These are phyloP conservation scores for Auricularia cornea DNA, from an alignment of 768 basidiomycete genomes.

Conservation along the genomic window DNA sequence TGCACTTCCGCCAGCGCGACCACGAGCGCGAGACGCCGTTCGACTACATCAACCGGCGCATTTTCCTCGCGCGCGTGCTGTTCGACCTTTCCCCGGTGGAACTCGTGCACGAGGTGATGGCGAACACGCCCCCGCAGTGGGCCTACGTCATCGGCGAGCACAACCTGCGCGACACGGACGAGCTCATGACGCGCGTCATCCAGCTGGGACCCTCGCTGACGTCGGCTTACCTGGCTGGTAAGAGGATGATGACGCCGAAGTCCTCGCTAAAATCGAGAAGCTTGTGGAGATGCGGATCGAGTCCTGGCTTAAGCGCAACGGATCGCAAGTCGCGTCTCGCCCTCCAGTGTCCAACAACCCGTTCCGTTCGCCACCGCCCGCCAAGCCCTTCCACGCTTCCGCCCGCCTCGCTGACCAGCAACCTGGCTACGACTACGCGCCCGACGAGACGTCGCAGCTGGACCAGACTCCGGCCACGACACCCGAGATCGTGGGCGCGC, in stretches of 20 bases:
- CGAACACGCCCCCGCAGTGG: neutral
- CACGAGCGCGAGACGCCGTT: neutral
- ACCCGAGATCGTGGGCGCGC: neutral
- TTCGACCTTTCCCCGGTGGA: neutral
- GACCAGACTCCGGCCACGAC: neutral
- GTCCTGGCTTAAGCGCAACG: no score
- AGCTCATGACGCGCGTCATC: neutral
- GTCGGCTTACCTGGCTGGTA: neutral
- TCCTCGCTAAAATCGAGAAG: neutral
- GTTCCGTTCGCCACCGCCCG: neutral
- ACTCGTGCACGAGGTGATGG: neutral
- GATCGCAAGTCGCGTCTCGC: no score
- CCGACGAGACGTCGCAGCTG: no score
- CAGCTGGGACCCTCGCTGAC: neutral
- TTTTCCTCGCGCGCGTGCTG: neutral
- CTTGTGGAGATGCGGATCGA: no score
- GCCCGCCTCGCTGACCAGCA: neutral
- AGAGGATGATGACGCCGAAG: neutral
- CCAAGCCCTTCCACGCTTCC: neutral
- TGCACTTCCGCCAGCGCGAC: neutral
- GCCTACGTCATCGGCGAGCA: neutral
- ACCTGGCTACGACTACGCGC: no score
- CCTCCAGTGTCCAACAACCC: neutral
- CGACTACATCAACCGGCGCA: neutral
- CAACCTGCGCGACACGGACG: neutral